These are phyloP conservation scores for Gossypioides kirkii DNA, from an alignment of 345 rosid genomes.

Conservation along the genomic window DNA sequence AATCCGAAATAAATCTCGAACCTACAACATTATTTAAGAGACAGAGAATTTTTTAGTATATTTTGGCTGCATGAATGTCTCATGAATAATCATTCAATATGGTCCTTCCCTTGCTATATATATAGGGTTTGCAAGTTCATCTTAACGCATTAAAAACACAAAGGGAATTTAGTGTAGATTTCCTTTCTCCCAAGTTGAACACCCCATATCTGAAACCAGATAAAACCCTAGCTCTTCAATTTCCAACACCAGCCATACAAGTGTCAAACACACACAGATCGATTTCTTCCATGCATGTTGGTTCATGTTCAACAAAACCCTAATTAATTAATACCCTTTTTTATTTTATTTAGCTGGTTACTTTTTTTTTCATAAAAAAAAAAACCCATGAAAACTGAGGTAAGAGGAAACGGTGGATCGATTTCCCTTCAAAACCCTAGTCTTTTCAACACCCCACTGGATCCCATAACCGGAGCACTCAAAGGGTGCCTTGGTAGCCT, in stretches of 20 bases:
- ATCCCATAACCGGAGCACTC: constrained; percentile 48
- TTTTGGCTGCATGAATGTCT: constrained; percentile 21
- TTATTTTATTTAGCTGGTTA: not conserved
- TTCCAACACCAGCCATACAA: constrained; percentile 22
- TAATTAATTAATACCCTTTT: not conserved
- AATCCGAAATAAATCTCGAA: too few species aligned
- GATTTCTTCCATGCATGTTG: constrained; percentile 24
- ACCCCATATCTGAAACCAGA: constrained; percentile 15
- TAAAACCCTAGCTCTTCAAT: constrained; percentile 34
- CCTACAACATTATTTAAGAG: too few species aligned
- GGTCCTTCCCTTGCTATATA: constrained; percentile 16
- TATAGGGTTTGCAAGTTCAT: constrained; percentile 5
- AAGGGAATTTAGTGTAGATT: not conserved
- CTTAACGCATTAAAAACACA: not conserved
- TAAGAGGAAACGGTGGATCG: constrained; percentile 35
- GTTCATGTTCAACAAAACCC: constrained; percentile 7
- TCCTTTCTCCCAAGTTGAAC: not conserved
- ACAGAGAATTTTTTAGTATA: not conserved
- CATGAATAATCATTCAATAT: constrained; percentile 18
- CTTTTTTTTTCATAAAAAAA: not conserved
- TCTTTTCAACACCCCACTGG: constrained; percentile 31
- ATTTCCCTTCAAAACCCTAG: constrained; percentile 39
- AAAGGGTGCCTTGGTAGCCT: constrained; percentile 61
- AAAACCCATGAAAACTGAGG: constrained; percentile 41
- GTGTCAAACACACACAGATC: constrained; percentile 6